phyloP scores from a whole-genome alignment of 179 eudicot genomes.

The Gypsophila paniculata region DNA sequence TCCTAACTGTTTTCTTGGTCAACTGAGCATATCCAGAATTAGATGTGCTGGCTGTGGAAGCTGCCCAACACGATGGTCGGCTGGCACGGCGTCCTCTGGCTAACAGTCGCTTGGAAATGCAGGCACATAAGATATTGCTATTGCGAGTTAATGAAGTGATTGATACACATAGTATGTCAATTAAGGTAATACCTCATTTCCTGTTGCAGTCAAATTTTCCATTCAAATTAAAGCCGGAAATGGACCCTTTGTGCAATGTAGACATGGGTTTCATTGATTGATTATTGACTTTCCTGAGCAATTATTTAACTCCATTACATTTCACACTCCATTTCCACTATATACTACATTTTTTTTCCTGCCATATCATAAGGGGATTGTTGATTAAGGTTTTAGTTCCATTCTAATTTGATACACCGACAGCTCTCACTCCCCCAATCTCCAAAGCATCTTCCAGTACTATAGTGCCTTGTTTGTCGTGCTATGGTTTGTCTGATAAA shows the following conservation, averaged over 20 bases:
- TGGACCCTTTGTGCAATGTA: neutral
- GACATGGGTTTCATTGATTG: too few species aligned
- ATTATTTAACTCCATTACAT: too few species aligned
- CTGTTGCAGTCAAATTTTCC: neutral
- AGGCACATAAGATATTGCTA: slow-evolving; percentile 64
- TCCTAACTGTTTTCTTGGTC: slow-evolving; percentile 5
- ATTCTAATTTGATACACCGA: too few species aligned
- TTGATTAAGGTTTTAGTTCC: too few species aligned
- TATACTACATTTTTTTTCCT: too few species aligned
- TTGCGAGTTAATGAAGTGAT: slow-evolving; percentile 40
- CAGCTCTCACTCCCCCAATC: too few species aligned
- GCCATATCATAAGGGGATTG: too few species aligned
- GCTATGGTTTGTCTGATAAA: too few species aligned
- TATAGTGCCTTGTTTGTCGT: too few species aligned
- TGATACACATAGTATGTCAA: slow-evolving; percentile 34
- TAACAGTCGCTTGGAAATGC: slow-evolving; percentile 46
- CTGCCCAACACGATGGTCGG: slow-evolving; percentile 61
- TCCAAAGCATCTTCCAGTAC: too few species aligned
- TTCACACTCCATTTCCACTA: too few species aligned
- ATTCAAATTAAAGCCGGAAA: neutral
- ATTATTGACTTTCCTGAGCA: too few species aligned
- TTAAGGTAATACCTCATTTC: slow-evolving; percentile 35
- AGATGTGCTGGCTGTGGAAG: slow-evolving; percentile 48
- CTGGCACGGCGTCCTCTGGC: slow-evolving; percentile 61
- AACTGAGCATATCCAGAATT: slow-evolving; percentile 43